Evolutionary conservation across 2,329 filamentous ascomycete genomes (phyloP).

Genomic region (Penicillium griseofulvum): DNA sequence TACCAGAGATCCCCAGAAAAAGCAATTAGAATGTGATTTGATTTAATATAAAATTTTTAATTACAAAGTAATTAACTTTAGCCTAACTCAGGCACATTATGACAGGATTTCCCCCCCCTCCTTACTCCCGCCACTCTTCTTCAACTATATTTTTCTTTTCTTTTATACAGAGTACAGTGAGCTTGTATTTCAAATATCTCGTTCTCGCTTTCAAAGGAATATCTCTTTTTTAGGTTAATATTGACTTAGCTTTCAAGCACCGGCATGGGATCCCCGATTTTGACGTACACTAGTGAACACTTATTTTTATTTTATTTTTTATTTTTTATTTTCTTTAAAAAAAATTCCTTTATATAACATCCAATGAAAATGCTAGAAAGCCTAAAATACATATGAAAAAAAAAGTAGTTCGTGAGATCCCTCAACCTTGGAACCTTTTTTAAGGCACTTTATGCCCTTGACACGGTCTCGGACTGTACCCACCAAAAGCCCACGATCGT

Average conservation of each 20-base stretch:
- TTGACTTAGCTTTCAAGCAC: neutral
- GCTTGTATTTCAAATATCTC: too few species aligned
- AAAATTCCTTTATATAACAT: neutral
- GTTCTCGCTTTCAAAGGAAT: neutral
- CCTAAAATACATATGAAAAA: neutral
- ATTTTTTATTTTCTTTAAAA: neutral
- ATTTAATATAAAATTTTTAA: conserved; percentile 4
- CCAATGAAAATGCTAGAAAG: neutral
- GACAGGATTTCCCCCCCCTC: conserved; percentile 6
- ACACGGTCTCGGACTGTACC: conserved; percentile 16
- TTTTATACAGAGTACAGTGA: neutral
- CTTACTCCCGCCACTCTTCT: conserved; percentile 7
- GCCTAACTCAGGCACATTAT: conserved; percentile 24
- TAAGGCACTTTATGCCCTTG: conserved; percentile 22
- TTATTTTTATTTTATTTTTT: neutral
- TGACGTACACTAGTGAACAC: conserved; percentile 6
- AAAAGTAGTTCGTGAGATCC: conserved; percentile 9
- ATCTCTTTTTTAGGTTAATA: neutral
- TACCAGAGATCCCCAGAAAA: conserved; percentile 3
- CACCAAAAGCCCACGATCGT: conserved; percentile 25
- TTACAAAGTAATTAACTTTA: conserved; percentile 15
- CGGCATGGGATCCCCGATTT: neutral
- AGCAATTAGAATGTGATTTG: conserved; percentile 12
- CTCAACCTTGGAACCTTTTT: conserved; percentile 14
- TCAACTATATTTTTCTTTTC: neutral